These are phyloP conservation scores for Juglanconis sp. DNA, from an alignment of 2,329 filamentous ascomycete species.

Conservation along the genomic window DNA sequence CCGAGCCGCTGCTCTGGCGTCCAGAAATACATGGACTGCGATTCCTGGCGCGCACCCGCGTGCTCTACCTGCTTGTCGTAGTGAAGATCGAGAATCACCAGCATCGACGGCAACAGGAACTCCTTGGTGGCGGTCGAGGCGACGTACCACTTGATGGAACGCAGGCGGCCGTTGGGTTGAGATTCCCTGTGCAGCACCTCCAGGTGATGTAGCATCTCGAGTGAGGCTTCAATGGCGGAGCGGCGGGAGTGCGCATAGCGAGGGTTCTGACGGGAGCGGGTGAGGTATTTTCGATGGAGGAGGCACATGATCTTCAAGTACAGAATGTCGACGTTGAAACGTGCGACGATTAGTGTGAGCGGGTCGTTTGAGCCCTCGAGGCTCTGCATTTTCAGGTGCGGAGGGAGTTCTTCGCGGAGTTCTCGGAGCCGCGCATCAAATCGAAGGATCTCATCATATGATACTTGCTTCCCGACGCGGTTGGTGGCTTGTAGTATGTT, in stretches of 20 bases:
- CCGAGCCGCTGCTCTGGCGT: constrained; percentile 60
- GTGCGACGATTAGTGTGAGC: constrained; percentile 79
- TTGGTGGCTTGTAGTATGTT: constrained; percentile 66
- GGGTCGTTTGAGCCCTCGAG: constrained; percentile 77
- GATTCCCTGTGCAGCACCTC: constrained; percentile 72
- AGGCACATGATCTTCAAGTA: constrained; percentile 88
- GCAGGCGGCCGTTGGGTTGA: constrained; percentile 66
- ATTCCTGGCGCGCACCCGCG: constrained; percentile 36
- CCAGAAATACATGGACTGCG: constrained; percentile 52
- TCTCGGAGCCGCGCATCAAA: constrained; percentile 61
- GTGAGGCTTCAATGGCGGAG: constrained; percentile 79
- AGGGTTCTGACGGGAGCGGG: constrained; percentile 72
- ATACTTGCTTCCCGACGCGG: constrained; percentile 50
- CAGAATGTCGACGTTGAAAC: constrained; percentile 78
- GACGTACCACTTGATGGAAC: constrained; percentile 74
- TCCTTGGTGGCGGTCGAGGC: constrained; percentile 78
- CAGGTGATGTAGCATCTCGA: constrained; percentile 78
- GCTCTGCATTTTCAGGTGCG: constrained; percentile 72
- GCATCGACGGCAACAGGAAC: constrained; percentile 81
- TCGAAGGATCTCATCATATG: constrained; percentile 63
- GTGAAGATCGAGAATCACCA: constrained; percentile 79
- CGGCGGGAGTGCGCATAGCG: constrained; percentile 81
- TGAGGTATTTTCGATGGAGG: constrained; percentile 82
- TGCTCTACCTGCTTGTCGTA: constrained; percentile 55
- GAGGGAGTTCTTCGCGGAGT: constrained; percentile 66